Base-by-base conservation (phyloP, 108 stramenopile species). In the Cyclotella atomus region DNA sequence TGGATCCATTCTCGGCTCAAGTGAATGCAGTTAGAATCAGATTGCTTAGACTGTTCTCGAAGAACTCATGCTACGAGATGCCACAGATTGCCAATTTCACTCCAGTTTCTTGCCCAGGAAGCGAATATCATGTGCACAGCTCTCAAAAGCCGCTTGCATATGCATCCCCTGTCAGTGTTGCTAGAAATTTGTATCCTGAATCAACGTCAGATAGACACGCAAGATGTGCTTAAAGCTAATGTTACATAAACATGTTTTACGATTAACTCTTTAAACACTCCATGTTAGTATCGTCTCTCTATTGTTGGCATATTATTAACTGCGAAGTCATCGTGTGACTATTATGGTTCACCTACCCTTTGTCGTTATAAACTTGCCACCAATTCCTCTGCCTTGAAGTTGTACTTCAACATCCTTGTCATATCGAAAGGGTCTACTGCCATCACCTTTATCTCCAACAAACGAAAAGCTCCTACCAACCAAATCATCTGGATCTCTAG, bases 401-500 rank as follows among this genome's bases (percentile, higher is more conserved):
- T 9, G n/a, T 8, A 65, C 49, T 47, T 32, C 45, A 47, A 49
- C n/a, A n/a, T 49, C 29, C 3, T 10, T 24, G 16, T 21, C 16
- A 19, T 46, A 64, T 38, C 25, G 28, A 73, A 65, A 27, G 2
- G 20, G n/a, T n/a, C n/a, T 19, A 65, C 52, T 19, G 50, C 23
- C 53, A 70, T 52, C 19, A 15, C 0, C 24, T n/a, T 17, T 35
- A 38, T 36, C 10, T 64, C 1, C 24, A 12, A 43, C 36, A n/a
- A 30, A 53, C 1, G 21, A 72, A 3, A 68, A 3, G 50, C 52
- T 59, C 49, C 85, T 52, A 7, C 88, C 88, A 6, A 88, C 88
- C 20, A 86, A 57, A 70, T 88, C 88, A 20, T 77, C 72, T 19
- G 88, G 85, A 41, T 83, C 83, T 59, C 85, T 66, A 14, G 88